Percentiles rank a stretch among this genome's conserved stretches.
Conservation (phyloP, 176 grass and related monocot species). For the Musa acuminata region DNA sequence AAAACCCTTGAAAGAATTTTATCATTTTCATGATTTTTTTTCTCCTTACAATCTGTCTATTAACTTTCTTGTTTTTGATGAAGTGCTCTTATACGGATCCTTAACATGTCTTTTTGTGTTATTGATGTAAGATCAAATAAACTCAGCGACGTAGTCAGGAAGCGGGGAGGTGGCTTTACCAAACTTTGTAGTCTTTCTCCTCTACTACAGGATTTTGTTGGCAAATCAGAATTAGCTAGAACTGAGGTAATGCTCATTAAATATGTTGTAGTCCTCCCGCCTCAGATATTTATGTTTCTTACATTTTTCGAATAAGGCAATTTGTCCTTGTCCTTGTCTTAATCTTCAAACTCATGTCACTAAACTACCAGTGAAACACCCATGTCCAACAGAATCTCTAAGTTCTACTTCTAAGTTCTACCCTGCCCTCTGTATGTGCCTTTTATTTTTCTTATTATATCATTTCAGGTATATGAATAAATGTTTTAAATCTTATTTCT, state of each 20-base stretch:
- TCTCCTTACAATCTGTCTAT: not conserved
- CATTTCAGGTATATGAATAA: not conserved
- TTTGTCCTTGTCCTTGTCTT: not conserved
- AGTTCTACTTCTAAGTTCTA: not conserved
- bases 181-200: constrained; percentile 89
- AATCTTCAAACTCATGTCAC: not conserved
- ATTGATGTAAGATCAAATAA: constrained; percentile 40
- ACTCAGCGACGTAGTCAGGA: constrained; percentile 52
- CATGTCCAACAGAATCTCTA: not conserved
- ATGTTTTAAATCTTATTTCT: not conserved
- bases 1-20: not conserved
- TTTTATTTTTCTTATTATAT: too few species aligned
- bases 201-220: constrained; percentile 71
- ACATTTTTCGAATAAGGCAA: not conserved
- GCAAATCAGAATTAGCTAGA: constrained; percentile 79
- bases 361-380: not conserved
- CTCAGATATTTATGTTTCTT: not conserved
- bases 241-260: constrained; percentile 59
- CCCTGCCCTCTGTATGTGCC: too few species aligned
- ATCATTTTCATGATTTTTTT: not conserved
- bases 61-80: not conserved
- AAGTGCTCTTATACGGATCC: not conserved
- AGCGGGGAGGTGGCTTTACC: constrained; percentile 76
- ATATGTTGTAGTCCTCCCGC: constrained; percentile 6
- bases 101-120: constrained; percentile 22